Evolutionary conservation across 495 filamentous ascomycete genomes (phyloP).

Genomic region (Hypoxylon fragiforme): DNA sequence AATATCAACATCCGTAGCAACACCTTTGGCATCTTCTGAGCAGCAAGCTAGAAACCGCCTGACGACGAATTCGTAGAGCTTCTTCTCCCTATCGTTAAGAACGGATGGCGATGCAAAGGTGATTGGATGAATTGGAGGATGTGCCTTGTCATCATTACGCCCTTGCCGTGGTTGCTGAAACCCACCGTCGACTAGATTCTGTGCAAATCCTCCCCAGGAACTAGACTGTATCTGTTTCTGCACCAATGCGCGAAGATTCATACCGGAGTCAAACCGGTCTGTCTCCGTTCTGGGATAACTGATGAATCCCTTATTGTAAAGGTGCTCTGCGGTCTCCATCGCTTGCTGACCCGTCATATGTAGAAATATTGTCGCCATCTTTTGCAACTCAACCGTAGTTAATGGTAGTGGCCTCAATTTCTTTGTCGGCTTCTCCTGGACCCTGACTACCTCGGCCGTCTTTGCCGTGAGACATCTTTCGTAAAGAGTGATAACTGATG

Average conservation of each 20-base stretch:
- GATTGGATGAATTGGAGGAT: constrained; percentile 95
- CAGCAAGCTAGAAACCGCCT: constrained; percentile 95
- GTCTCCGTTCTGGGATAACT: constrained; percentile 97
- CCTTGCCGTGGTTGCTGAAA: constrained; percentile 84
- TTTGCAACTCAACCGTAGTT: constrained; percentile 98
- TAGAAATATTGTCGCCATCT: constrained; percentile 85
- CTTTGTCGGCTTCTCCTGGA: constrained; percentile 86
- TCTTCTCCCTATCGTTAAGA: constrained; percentile 67
- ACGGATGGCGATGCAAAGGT: constrained; percentile 67
- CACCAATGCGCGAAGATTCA: constrained; percentile 78
- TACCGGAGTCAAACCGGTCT: constrained; percentile 89
- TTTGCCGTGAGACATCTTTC: constrained; percentile 82
- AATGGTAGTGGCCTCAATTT: constrained; percentile 93
- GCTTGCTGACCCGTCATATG: constrained; percentile 82
- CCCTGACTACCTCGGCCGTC: constrained; percentile 75
- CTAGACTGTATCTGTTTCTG: constrained; percentile 79
- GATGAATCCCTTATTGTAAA: constrained; percentile 95
- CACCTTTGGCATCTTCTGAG: constrained; percentile 88
- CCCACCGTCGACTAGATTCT: constrained; percentile 72
- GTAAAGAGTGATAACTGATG: constrained; percentile 76
- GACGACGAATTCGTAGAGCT: constrained; percentile 91
- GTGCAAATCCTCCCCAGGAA: constrained; percentile 82
- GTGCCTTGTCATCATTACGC: constrained; percentile 89
- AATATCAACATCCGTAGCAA: constrained; percentile 81
- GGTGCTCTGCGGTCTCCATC: constrained; percentile 85